Evolutionary conservation across 805 yeast species (phyloP).

Genomic region (Debaryomyces tyrocola): DNA sequence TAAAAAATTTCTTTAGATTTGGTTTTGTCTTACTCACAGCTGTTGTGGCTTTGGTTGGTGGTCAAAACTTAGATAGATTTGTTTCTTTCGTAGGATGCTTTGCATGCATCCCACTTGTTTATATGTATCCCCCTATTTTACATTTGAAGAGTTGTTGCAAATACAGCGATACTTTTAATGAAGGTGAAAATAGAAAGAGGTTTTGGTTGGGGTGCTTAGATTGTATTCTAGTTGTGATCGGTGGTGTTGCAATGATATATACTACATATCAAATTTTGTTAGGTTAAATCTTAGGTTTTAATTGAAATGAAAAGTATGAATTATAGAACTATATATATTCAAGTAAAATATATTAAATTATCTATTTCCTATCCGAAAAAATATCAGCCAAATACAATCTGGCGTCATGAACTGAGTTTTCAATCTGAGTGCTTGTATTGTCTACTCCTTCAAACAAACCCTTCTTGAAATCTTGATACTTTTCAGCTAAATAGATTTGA

Average conservation of each 20-base stretch:
- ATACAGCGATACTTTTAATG: conserved; percentile 13
- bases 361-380: conserved; percentile 9
- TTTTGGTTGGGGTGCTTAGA: conserved; percentile 46
- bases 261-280: conserved; percentile 60
- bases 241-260: conserved; percentile 62
- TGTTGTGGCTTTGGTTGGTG: conserved; percentile 63
- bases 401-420: conserved; percentile 23
- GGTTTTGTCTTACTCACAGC: conserved; percentile 55
- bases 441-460: conserved; percentile 7
- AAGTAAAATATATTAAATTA: conserved; percentile 1
- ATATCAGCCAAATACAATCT: conserved; percentile 18
- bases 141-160: conserved; percentile 56
- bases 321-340: background rate
- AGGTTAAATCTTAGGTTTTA: background rate
- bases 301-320: no score
- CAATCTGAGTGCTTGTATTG: conserved; percentile 15
- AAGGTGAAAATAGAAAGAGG: conserved; percentile 27
- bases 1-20: conserved; percentile 59
- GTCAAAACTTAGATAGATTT: conserved; percentile 66
- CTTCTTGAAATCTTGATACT: conserved; percentile 9
- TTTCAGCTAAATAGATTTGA: conserved; percentile 9
- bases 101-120: conserved; percentile 83
- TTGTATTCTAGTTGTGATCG: conserved; percentile 50
- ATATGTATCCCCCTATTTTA: conserved; percentile 80
- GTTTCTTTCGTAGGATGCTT: conserved; percentile 82